These are phyloP conservation scores for Saccharum spontaneum DNA, from an alignment of 176 grass and related monocot genomes.

Conservation along the genomic window DNA sequence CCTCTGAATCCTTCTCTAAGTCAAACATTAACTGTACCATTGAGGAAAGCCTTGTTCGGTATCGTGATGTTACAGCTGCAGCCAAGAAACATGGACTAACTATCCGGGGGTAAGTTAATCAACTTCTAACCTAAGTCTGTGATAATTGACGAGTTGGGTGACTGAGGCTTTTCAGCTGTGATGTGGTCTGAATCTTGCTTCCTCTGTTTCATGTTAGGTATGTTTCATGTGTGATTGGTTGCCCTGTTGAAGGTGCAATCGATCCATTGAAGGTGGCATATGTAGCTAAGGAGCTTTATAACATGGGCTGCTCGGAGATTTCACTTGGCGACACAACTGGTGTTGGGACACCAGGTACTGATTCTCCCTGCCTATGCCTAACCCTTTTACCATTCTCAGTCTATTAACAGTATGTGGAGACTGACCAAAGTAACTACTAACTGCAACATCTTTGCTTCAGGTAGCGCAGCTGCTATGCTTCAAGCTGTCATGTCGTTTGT, in stretches of 20 bases:
- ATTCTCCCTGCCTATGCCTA: not conserved
- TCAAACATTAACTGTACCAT: constrained; percentile 86
- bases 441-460: constrained; percentile 32
- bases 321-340: constrained; percentile 98
- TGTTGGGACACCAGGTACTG: constrained; percentile 87
- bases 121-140: not conserved
- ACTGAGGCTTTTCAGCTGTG: not conserved
- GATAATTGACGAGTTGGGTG: not conserved
- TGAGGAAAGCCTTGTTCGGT: constrained; percentile 79
- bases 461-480: constrained; percentile 80
- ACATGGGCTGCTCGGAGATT: constrained; percentile 93
- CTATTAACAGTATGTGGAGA: not conserved
- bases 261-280: constrained; percentile 74
- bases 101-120: constrained; percentile 67
- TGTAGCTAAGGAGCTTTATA: constrained; percentile 77
- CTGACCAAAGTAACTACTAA: not conserved
- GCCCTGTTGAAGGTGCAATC: constrained; percentile 66
- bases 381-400: not conserved
- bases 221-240: constrained; percentile 76
- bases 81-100: constrained; percentile 59
- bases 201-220: constrained; percentile 49
- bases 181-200: constrained; percentile 12
- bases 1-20: constrained; percentile 88
- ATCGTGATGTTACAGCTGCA: constrained; percentile 53
- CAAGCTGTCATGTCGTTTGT: constrained; percentile 64